Evolutionary conservation across 1,284 basidiomycete genomes (phyloP).

Genomic region (Ceratobasidium sp.): DNA sequence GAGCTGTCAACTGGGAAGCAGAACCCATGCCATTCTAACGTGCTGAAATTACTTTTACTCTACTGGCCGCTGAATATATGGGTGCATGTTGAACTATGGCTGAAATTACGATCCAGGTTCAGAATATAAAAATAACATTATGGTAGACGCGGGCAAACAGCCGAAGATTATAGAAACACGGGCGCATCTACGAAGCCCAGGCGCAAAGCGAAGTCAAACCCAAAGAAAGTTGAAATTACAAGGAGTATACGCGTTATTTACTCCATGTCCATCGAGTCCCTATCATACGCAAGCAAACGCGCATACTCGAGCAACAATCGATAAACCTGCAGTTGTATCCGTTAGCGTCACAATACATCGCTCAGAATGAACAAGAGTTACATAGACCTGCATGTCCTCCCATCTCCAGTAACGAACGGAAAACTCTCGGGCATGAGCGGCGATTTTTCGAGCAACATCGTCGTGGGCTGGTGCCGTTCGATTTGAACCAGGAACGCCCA

Average conservation of each 20-base stretch:
- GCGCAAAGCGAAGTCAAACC: not conserved
- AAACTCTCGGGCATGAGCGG: too few relatives aligned
- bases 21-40: not conserved
- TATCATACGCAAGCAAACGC: constrained; percentile 44
- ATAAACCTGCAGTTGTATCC: constrained; percentile 43
- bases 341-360: not conserved
- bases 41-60: not conserved
- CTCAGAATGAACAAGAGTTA: constrained; percentile 37
- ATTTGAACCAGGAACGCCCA: constrained; percentile 51
- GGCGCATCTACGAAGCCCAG: too few relatives aligned
- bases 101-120: too few relatives aligned
- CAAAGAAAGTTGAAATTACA: not conserved
- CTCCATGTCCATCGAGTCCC: constrained; percentile 34
- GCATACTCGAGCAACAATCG: constrained; percentile 45
- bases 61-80: not conserved
- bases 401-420: too few relatives aligned
- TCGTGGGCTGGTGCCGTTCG: constrained; percentile 49
- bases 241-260: not conserved
- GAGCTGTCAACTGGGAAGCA: constrained; percentile 5
- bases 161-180: too few relatives aligned
- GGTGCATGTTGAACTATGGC: too few relatives aligned
- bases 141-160: too few relatives aligned
- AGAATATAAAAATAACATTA: too few relatives aligned
- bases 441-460: too few relatives aligned
- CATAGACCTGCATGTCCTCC: too few relatives aligned